Evolutionary conservation across 148 eudicot species (phyloP).

Genomic region (Limonium bicolor): DNA sequence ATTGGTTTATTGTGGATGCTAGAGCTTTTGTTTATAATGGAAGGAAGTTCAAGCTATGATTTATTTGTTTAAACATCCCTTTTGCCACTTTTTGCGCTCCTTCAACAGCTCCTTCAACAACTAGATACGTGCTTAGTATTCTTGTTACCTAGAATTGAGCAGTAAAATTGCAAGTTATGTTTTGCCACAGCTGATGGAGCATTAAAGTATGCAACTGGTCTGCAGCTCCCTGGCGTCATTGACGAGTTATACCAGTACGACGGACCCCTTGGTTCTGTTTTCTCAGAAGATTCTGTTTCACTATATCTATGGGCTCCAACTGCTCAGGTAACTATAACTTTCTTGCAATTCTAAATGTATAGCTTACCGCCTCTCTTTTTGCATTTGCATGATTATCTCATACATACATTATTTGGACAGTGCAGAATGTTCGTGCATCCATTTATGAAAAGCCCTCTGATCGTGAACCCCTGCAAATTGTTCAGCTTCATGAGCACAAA

Average conservation of each 20-base stretch:
- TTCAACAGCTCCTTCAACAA: no score
- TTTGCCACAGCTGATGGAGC: slow-evolving; percentile 35
- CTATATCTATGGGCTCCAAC: slow-evolving; percentile 94
- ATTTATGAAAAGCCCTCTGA: slow-evolving; percentile 42
- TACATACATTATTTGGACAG: background rate
- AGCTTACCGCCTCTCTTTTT: background rate
- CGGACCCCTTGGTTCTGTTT: slow-evolving; percentile 84
- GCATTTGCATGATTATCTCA: background rate
- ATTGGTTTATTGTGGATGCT: no score
- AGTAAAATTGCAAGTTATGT: no score
- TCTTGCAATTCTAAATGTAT: slow-evolving; percentile 1
- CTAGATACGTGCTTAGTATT: no score
- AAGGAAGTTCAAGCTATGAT: no score
- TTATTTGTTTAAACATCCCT: no score
- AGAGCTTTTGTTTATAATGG: no score
- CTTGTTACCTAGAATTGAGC: no score
- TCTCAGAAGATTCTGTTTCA: slow-evolving; percentile 45
- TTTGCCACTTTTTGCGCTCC: no score
- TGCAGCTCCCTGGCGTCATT: slow-evolving; percentile 87
- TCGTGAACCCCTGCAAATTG: slow-evolving; percentile 37
- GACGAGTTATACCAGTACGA: slow-evolving; percentile 74
- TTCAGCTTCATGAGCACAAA: slow-evolving; percentile 49
- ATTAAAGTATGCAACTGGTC: slow-evolving; percentile 44
- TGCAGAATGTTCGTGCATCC: slow-evolving; percentile 48
- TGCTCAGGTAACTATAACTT: slow-evolving; percentile 46